Evolutionary conservation across 2,329 filamentous ascomycete species (phyloP), one percentile per base, ranked within the genome.

Genomic region (Westerdykella ornata): DNA sequence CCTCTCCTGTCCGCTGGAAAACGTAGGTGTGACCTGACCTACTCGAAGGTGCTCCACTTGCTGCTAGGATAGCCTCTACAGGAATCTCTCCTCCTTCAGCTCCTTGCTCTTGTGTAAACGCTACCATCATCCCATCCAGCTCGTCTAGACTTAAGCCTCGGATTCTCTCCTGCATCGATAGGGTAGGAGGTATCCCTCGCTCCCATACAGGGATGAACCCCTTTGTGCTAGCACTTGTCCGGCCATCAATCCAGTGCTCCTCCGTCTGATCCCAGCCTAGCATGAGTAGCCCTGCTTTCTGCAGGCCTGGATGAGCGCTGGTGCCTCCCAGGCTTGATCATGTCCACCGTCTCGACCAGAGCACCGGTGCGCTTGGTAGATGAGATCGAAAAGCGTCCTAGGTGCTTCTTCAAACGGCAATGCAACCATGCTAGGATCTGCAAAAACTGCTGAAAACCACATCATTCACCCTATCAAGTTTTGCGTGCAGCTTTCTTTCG

Each of bases 381-480:
- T 6, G 13, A 32, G 13, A 22, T 22, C 36, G 30, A 16, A 17
- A 14, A 36, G 34, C 12, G 34, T 36, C n/a, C 18, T 13, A 20
- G 34, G 34, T 14, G 18, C 5, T n/a, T 14, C n/a, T 18, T 36
- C n/a, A 22, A 36, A 36, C 18, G 34, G 34, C n/a, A 36, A 18
- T 20, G n/a, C 18, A n/a, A 36, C 34, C 17, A 15, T 6, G 18
- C 13, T 14, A 7, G 38, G 30, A 17, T 35, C 5, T 13, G 29
- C 31, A 28, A 34, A 40, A 12, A 40, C 31, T 8, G 29, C 31
- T n/a, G 38, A 40, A 18, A 40, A 40, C 38, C 38, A 40, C 38
- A 35, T 40, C 38, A 40, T 40, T 35, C 38, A 16, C 3, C 38
- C 15, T 19, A 3, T 16, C 32, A 40, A 35, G 16, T 30, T 17